These are phyloP conservation scores for Aurifilum marmelostoma DNA, from an alignment of 2,329 filamentous ascomycete species.

Conservation along the genomic window DNA sequence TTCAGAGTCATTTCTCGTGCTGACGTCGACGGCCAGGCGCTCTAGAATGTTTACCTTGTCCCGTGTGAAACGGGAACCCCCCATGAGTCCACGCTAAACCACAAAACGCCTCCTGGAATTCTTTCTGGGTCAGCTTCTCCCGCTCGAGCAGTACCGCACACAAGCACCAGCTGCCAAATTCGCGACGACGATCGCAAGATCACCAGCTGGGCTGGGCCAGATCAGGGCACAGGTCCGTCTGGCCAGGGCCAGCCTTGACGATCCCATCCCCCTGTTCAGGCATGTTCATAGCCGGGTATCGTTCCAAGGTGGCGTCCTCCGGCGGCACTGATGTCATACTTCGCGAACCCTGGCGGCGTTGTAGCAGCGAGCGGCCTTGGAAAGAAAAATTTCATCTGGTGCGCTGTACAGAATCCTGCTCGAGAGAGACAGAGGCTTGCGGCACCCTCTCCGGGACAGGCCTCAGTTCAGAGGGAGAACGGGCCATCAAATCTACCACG, in stretches of 20 bases:
- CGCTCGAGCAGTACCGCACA: background rate
- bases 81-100: background rate
- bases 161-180: background rate
- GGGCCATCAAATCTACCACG: conserved; percentile 1
- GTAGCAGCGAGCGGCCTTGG: background rate
- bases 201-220: background rate
- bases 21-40: background rate
- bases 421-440: background rate
- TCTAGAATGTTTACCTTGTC: background rate
- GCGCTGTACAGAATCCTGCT: background rate
- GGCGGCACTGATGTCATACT: conserved; percentile 5
- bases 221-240: background rate
- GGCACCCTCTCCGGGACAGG: background rate
- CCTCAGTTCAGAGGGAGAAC: background rate
- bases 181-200: background rate
- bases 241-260: background rate
- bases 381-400: background rate
- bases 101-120: background rate
- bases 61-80: background rate
- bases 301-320: background rate
- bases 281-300: background rate
- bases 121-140: conserved; percentile 1
- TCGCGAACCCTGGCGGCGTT: background rate
- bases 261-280: background rate
- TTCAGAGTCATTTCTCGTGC: background rate